These are phyloP conservation scores for Telfairia occidentalis DNA, from an alignment of 331 rosid genomes.

Conservation along the genomic window DNA sequence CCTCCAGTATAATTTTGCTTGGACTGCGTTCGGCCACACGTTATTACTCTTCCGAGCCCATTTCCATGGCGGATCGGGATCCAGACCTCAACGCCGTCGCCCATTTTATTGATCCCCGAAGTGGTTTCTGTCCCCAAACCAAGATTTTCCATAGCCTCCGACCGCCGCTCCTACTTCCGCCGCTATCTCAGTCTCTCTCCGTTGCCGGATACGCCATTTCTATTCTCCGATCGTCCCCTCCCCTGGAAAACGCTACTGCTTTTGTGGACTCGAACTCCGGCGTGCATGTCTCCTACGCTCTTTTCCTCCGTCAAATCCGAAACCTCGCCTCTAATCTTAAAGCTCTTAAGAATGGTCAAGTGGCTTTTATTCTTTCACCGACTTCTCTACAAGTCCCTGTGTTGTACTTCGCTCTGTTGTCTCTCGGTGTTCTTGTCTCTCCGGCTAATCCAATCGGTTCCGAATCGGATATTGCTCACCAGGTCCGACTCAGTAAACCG, in stretches of 20 bases:
- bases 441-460: conserved; percentile 67
- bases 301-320: conserved; percentile 39
- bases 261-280: conserved; percentile 45
- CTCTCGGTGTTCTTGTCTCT: conserved; percentile 45
- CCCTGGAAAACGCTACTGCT: conserved; percentile 17
- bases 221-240: conserved; percentile 23
- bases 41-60: neutral
- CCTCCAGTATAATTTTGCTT: neutral
- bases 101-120: conserved; percentile 27
- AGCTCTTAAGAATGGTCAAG: conserved; percentile 37
- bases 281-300: conserved; percentile 35
- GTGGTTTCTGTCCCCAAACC: conserved; percentile 38
- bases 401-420: conserved; percentile 54
- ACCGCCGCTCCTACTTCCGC: conserved; percentile 52
- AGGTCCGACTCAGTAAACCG: conserved; percentile 39
- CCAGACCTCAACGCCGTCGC: neutral
- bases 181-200: conserved; percentile 45
- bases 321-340: conserved; percentile 35
- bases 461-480: conserved; percentile 48
- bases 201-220: conserved; percentile 36
- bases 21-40: neutral
- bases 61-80: conserved; percentile 15
- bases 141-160: conserved; percentile 56
- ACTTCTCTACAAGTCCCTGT: conserved; percentile 55
- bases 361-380: conserved; percentile 62